Percentiles rank a stretch among this genome's conserved stretches.
These are phyloP conservation scores for Scalesia atractyloides DNA, from an alignment of 129 eudicot genomes.

Conservation along the genomic window DNA sequence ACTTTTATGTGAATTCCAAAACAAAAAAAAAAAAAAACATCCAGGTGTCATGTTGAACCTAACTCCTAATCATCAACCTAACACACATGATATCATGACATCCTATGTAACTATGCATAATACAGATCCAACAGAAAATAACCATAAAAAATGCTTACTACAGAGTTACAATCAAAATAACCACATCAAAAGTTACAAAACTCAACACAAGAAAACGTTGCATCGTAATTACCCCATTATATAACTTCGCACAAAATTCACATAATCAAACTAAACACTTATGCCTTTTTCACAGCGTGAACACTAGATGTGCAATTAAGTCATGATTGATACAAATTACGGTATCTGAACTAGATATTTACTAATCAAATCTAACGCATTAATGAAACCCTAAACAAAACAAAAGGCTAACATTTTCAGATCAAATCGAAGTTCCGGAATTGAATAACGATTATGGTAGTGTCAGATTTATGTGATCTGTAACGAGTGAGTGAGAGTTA, in stretches of 20 bases:
- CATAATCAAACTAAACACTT: neutral
- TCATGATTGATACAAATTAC: constrained; percentile 15
- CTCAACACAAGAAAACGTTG: neutral
- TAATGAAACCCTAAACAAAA: neutral
- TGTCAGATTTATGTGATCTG: constrained; percentile 21
- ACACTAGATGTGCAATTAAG: neutral
- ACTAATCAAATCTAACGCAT: constrained; percentile 14
- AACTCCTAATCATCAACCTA: constrained; percentile 10
- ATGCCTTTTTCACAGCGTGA: neutral
- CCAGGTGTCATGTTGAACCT: neutral
- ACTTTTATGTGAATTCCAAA: neutral
- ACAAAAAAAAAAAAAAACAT: neutral
- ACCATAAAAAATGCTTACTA: neutral
- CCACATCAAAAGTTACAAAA: neutral
- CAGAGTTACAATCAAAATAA: neutral
- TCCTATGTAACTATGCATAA: constrained; percentile 8
- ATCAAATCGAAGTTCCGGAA: constrained; percentile 23
- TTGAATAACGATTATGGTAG: neutral
- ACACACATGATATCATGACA: constrained; percentile 6
- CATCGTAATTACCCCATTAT: constrained; percentile 14
- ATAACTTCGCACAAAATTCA: no score
- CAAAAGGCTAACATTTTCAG: neutral
- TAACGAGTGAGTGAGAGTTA: constrained; percentile 16
- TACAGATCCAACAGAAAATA: constrained; percentile 8
- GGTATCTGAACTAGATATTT: neutral